phyloP scores from a whole-genome alignment of 345 rosid species.

The Conringia planisiliqua region DNA sequence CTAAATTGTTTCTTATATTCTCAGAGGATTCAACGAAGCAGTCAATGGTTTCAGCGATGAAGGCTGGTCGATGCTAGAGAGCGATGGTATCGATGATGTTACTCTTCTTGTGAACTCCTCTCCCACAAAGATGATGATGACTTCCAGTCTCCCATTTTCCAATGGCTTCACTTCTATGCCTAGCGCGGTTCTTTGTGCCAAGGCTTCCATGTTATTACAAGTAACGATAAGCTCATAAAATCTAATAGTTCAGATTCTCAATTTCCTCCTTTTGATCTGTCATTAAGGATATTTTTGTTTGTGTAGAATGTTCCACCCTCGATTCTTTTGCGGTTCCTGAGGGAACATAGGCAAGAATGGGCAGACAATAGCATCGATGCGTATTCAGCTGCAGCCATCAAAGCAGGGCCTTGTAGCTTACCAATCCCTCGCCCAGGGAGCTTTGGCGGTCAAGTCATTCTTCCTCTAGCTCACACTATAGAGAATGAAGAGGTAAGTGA shows the following conservation, averaged over 20 bases:
- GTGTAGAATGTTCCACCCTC: slow-evolving; percentile 95
- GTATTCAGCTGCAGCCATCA: slow-evolving; percentile 88
- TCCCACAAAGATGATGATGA: slow-evolving; percentile 79
- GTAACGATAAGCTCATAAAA: slow-evolving; percentile 32
- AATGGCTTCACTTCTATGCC: slow-evolving; percentile 71
- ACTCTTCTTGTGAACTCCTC: slow-evolving; percentile 86
- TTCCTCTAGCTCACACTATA: slow-evolving; percentile 93
- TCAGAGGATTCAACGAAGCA: slow-evolving; percentile 96
- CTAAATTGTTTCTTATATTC: background rate
- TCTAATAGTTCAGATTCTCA: background rate
- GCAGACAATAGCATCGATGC: slow-evolving; percentile 92
- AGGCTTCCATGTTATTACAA: slow-evolving; percentile 97
- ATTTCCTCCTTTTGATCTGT: background rate
- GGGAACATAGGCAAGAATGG: slow-evolving; percentile 99
- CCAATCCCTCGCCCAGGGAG: slow-evolving; percentile 75
- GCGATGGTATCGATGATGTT: slow-evolving; percentile 92
- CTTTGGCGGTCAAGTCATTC: slow-evolving; percentile 93
- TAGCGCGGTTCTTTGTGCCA: slow-evolving; percentile 79
- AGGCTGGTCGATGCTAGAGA: slow-evolving; percentile 94
- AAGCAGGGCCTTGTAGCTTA: slow-evolving; percentile 77
- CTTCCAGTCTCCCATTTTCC: slow-evolving; percentile 55
- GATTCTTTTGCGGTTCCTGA: slow-evolving; percentile 77
- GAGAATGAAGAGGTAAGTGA: slow-evolving; percentile 86
- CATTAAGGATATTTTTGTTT: slow-evolving; percentile 4
- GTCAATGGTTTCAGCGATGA: slow-evolving; percentile 90